Percentiles rank a stretch among this genome's conserved stretches.
Evolutionary conservation across 2,329 filamentous ascomycete genomes (phyloP).

Genomic region (Pestalotiopsis sp.): DNA sequence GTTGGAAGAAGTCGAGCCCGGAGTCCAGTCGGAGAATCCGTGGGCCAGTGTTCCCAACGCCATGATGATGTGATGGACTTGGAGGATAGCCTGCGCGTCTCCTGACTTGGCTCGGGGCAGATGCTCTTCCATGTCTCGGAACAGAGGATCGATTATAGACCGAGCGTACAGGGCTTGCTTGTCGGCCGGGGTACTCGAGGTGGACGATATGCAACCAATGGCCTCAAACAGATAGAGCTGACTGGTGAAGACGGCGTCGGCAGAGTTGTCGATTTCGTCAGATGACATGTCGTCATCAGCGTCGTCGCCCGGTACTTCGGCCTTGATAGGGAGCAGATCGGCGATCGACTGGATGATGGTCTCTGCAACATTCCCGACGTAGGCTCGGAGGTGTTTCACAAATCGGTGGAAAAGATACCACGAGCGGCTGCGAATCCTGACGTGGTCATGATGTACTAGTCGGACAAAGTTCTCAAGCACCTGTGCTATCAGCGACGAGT

Average conservation of each 20-base stretch:
- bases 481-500: conserved; percentile 74
- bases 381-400: conserved; percentile 81
- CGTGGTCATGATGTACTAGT: conserved; percentile 84
- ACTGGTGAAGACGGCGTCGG: conserved; percentile 87
- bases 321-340: conserved; percentile 87
- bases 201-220: conserved; percentile 89
- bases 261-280: conserved; percentile 85
- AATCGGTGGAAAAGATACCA: conserved; percentile 98
- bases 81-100: conserved; percentile 79
- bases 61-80: conserved; percentile 97
- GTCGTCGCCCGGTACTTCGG: conserved; percentile 78
- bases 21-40: conserved; percentile 89
- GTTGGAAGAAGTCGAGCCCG: conserved; percentile 54
- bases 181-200: conserved; percentile 72
- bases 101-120: conserved; percentile 76
- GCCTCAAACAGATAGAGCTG: conserved; percentile 95
- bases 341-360: conserved; percentile 88
- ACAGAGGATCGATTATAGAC: conserved; percentile 86
- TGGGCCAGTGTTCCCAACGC: conserved; percentile 89
- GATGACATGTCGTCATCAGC: conserved; percentile 93
- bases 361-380: conserved; percentile 87
- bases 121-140: conserved; percentile 84
- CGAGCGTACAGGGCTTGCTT: conserved; percentile 88
- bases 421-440: conserved; percentile 84
- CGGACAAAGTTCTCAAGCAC: conserved; percentile 91